Base-by-base conservation (phyloP, 345 rosid species). In the Eutrema japonicum region DNA sequence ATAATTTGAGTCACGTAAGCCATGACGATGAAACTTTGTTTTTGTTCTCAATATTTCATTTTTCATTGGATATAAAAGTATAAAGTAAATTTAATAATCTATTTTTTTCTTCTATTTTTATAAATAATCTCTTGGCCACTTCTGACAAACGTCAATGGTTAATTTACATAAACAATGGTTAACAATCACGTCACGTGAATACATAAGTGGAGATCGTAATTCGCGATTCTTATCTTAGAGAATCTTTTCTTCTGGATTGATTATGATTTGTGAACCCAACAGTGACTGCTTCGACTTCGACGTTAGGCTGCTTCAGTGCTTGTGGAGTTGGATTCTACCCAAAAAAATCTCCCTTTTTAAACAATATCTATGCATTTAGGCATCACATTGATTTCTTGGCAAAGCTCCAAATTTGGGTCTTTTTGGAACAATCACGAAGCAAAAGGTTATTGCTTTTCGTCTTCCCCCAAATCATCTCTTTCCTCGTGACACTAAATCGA, bases 1-100 rank as follows among this genome's bases (percentile, higher is more conserved):
- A 13, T 36, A 47, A 6, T 53, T 35, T 57, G 56, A 70, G 22
- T 70, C 69, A 64, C 78, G 79, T 68, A 68, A 75, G 79, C 74
- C 74, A 37, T 68, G 79, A 75, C 73, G 68, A 51, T 58, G 51
- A 42, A 49, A 61, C 68, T 55, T 61, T 60, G 61, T 50, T 16
- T 71, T n/a, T 4, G 12, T 13, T 49, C 26, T 32, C 41, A 64
- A 33, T n/a, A 2, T 18, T 18, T 18, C 22, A 18, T 18, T 18
- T 18, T 18, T 18, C 22, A 18, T 18, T 18, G 22, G 22, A 18
- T 18, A 18, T 18, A 18, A 18, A 18, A 18, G 22, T 18, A 18
- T 18, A 18, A 18, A 18, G 22, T 18, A 18, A 18, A 18, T 18
- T 18, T 18, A 18, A 18, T 18, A 18, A 18, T 18, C 22, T 18